These are phyloP conservation scores for Neurospora sublineolata DNA, from an alignment of 495 filamentous ascomycete species.

Conservation along the genomic window DNA sequence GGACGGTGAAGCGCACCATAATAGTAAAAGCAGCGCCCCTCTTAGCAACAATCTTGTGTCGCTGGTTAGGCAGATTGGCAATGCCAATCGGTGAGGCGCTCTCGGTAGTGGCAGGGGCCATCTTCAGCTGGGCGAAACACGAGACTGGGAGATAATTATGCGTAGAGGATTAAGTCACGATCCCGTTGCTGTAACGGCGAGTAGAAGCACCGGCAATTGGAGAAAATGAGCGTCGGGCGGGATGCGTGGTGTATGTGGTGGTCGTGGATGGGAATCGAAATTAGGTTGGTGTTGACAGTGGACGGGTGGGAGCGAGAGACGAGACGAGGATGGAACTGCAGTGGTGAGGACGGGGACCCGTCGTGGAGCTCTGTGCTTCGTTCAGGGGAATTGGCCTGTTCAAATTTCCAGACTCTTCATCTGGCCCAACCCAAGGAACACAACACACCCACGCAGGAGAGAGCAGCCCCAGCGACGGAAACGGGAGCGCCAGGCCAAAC, in stretches of 20 bases:
- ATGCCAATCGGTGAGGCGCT: slow-evolving; percentile 94
- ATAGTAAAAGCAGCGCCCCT: slow-evolving; percentile 97
- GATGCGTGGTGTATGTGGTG: not conserved
- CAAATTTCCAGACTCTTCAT: slow-evolving; percentile 27
- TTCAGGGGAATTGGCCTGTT: slow-evolving; percentile 27
- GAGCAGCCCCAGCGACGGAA: slow-evolving; percentile 1
- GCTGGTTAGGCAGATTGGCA: slow-evolving; percentile 97
- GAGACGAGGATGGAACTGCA: slow-evolving; percentile 5
- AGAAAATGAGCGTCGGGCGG: slow-evolving; percentile 3
- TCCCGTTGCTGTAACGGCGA: slow-evolving; percentile 10
- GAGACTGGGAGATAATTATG: slow-evolving; percentile 3
- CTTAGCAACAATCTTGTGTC: slow-evolving; percentile 99
- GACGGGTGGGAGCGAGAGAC: slow-evolving; percentile 8
- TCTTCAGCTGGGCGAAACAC: slow-evolving; percentile 31
- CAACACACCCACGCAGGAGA: not conserved
- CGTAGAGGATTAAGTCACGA: slow-evolving; percentile 2
- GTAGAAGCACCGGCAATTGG: slow-evolving; percentile 8
- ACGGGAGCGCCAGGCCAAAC: slow-evolving; percentile 15
- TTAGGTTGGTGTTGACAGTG: slow-evolving; percentile 18
- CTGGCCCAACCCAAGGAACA: not conserved
- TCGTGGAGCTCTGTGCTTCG: slow-evolving; percentile 19
- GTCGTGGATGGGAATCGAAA: slow-evolving; percentile 1
- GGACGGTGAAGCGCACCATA: slow-evolving; percentile 53
- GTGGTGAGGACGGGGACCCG: not conserved
- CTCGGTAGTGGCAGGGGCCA: slow-evolving; percentile 68